A percentile compares a stretch with the other conserved stretches of the same genome.
Evolutionary conservation across 768 basidiomycete genomes (phyloP).

Genomic region (Pisolithus tinctorius): DNA sequence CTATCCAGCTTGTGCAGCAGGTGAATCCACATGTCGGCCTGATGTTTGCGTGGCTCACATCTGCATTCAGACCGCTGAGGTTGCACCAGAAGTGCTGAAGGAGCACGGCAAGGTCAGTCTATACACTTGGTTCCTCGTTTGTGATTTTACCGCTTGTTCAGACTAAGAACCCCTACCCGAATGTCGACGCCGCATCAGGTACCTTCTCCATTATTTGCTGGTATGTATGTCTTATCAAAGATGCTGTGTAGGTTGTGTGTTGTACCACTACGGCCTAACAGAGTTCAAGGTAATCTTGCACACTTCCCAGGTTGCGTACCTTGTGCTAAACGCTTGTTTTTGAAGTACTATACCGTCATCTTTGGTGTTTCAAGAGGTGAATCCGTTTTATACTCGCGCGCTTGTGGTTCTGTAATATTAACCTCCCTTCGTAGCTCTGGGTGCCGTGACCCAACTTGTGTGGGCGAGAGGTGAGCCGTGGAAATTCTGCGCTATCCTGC

Average conservation of each 20-base stretch:
- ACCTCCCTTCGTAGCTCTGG: slow-evolving; percentile 48
- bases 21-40: slow-evolving; percentile 26
- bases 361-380: slow-evolving; percentile 91
- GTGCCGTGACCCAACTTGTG: slow-evolving; percentile 78
- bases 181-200: slow-evolving; percentile 94
- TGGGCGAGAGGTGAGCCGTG: slow-evolving; percentile 71
- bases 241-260: slow-evolving; percentile 57
- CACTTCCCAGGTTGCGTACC: neutral
- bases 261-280: slow-evolving; percentile 85
- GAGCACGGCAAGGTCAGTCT: slow-evolving; percentile 83
- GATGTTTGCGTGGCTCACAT: neutral
- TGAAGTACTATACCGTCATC: slow-evolving; percentile 94
- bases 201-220: slow-evolving; percentile 11
- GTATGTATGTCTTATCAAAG: neutral
- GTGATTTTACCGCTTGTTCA: slow-evolving; percentile 16
- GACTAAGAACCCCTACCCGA: slow-evolving; percentile 94
- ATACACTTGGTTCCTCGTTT: neutral
- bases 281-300: slow-evolving; percentile 66
- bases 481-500: too few relatives aligned
- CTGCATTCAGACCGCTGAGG: slow-evolving; percentile 71
- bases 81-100: slow-evolving; percentile 88
- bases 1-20: slow-evolving; percentile 89
- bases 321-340: slow-evolving; percentile 7
- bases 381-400: slow-evolving; percentile 6
- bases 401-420: neutral